Evolutionary conservation across 768 basidiomycete species (phyloP).

Genomic region (Pisolithus tinctorius): DNA sequence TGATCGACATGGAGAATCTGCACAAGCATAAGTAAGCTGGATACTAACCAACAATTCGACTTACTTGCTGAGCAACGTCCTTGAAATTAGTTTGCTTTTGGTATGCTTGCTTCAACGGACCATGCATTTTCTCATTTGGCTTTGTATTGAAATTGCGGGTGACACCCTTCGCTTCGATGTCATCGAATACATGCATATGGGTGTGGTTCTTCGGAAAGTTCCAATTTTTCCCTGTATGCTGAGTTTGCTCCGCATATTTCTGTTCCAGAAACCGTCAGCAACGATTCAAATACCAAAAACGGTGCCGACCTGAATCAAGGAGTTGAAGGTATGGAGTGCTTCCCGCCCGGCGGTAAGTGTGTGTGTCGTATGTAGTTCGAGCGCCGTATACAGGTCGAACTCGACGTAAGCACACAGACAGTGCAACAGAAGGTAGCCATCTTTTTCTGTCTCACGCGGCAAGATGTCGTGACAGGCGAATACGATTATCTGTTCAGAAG

Average conservation of each 20-base stretch:
- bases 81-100: conserved; percentile 5
- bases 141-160: background rate
- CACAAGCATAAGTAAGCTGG: background rate
- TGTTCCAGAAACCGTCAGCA: background rate
- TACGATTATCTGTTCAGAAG: too few relatives aligned
- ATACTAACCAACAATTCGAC: conserved; percentile 7
- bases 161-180: too few relatives aligned
- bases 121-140: background rate
- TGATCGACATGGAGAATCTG: conserved; percentile 4
- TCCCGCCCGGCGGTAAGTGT: conserved; percentile 4
- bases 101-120: conserved; percentile 11
- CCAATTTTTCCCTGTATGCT: background rate
- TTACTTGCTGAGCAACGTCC: conserved; percentile 20
- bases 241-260: background rate
- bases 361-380: conserved; percentile 24
- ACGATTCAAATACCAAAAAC: background rate
- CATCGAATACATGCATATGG: too few relatives aligned
- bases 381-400: conserved; percentile 21
- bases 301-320: conserved; percentile 15
- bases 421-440: conserved; percentile 19
- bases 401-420: conserved; percentile 26
- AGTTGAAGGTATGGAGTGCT: too few relatives aligned
- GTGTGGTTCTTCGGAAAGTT: too few relatives aligned
- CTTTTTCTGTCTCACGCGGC: background rate
- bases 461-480: too few relatives aligned